These are phyloP conservation scores for Amanita rubescens DNA, from an alignment of 768 basidiomycete species.

Conservation along the genomic window DNA sequence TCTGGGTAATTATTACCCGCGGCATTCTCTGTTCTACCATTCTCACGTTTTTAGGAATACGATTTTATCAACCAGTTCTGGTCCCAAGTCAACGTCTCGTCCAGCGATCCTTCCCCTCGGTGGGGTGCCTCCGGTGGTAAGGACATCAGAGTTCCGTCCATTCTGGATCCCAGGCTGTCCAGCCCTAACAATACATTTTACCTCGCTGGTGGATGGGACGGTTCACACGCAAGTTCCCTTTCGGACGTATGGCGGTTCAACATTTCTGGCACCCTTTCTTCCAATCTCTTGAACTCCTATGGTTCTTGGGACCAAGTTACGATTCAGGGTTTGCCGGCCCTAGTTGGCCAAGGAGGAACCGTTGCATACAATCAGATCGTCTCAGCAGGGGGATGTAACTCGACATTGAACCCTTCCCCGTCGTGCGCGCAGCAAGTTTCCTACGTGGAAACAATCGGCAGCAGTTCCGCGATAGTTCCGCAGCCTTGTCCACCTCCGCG, in stretches of 20 bases:
- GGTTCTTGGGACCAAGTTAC: conserved; percentile 56
- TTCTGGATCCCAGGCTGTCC: conserved; percentile 35
- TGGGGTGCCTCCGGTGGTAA: conserved; percentile 74
- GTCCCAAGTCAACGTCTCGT: conserved; percentile 48
- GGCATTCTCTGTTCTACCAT: not conserved
- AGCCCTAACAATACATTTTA: conserved; percentile 69
- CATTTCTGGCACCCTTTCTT: conserved; percentile 63
- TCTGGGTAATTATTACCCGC: conserved; percentile 50
- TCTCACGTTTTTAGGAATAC: conserved; percentile 42
- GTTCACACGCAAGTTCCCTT: conserved; percentile 34
- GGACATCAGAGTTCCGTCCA: conserved; percentile 42
- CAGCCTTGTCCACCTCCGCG: conserved; percentile 60
- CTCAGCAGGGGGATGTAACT: conserved; percentile 55
- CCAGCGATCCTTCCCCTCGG: conserved; percentile 50
- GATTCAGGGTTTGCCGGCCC: conserved; percentile 30
- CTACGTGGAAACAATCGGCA: conserved; percentile 45
- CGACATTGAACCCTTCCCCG: conserved; percentile 26
- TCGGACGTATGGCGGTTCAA: conserved; percentile 68
- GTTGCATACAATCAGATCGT: conserved; percentile 48
- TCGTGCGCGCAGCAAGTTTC: conserved; percentile 56
- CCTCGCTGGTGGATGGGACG: conserved; percentile 64
- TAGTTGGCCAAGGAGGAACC: conserved; percentile 48
- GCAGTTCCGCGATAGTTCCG: conserved; percentile 29
- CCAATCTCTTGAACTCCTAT: conserved; percentile 49
- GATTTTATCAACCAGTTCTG: conserved; percentile 75